These are phyloP conservation scores for Aspergillus cristatus DNA, from an alignment of 495 filamentous ascomycete genomes.

Conservation along the genomic window DNA sequence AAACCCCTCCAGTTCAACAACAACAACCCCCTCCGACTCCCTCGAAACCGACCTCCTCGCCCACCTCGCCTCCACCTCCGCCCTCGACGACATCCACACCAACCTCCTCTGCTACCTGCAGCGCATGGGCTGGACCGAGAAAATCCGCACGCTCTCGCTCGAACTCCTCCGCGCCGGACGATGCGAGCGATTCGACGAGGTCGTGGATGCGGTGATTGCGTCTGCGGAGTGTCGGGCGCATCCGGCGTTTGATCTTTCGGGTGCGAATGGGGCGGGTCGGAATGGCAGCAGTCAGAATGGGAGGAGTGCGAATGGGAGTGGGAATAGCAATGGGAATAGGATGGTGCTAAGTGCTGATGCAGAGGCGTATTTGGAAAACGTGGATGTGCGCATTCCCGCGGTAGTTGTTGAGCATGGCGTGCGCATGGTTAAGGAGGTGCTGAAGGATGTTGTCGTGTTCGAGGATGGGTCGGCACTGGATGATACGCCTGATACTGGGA, in stretches of 20 bases:
- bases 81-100: slow-evolving; percentile 35
- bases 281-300: neutral
- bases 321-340: slow-evolving; percentile 9
- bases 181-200: slow-evolving; percentile 39
- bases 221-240: slow-evolving; percentile 30
- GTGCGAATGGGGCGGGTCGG: neutral
- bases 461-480: slow-evolving; percentile 35
- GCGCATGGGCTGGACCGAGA: slow-evolving; percentile 36
- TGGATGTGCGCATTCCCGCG: slow-evolving; percentile 34
- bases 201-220: slow-evolving; percentile 36
- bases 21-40: slow-evolving; percentile 20
- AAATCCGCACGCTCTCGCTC: slow-evolving; percentile 27
- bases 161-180: slow-evolving; percentile 39
- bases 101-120: slow-evolving; percentile 33
- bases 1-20: slow-evolving; percentile 2
- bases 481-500: slow-evolving; percentile 1
- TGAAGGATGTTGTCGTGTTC: slow-evolving; percentile 40
- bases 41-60: slow-evolving; percentile 39
- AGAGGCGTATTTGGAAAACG: slow-evolving; percentile 25
- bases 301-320: slow-evolving; percentile 11
- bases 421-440: slow-evolving; percentile 35
- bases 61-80: slow-evolving; percentile 32
- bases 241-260: slow-evolving; percentile 14
- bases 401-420: slow-evolving; percentile 38
- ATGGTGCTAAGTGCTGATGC: slow-evolving; percentile 8